Evolutionary conservation across 208 protist genomes (phyloP).

Genomic region (Plasmodiophora brassicae): DNA sequence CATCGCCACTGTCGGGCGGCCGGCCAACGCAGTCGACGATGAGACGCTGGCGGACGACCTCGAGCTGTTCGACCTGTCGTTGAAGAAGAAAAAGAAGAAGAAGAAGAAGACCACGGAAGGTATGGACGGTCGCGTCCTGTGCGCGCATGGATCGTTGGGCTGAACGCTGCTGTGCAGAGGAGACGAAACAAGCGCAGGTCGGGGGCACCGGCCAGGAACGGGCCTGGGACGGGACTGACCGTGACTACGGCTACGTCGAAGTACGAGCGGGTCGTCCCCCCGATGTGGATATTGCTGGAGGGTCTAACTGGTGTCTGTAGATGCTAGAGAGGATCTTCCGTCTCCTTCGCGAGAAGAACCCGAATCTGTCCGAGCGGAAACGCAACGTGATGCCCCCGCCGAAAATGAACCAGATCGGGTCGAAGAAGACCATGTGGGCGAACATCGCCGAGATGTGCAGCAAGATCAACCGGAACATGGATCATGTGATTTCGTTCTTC

Average conservation of each 20-base stretch:
- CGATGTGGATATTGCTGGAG: background rate
- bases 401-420: conserved; percentile 55
- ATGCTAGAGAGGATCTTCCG: conserved; percentile 29
- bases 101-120: conserved; percentile 29
- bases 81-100: conserved; percentile 35
- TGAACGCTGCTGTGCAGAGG: too few relatives aligned
- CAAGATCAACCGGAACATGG: conserved; percentile 55
- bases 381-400: conserved; percentile 58
- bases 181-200: too few relatives aligned
- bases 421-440: conserved; percentile 60
- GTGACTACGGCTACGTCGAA: conserved; percentile 10
- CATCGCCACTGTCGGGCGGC: background rate
- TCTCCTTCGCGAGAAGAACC: conserved; percentile 33
- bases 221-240: conserved; percentile 2
- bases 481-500: conserved; percentile 64
- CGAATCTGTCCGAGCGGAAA: conserved; percentile 46
- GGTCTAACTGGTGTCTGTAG: background rate
- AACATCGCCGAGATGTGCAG: conserved; percentile 55
- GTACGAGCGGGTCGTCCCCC: too few relatives aligned
- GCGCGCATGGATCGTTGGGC: too few relatives aligned
- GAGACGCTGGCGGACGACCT: background rate
- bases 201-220: background rate
- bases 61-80: conserved; percentile 12
- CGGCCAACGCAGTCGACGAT: background rate
- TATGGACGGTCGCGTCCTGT: too few relatives aligned